These are phyloP conservation scores for Alternaria gansuensis DNA, from an alignment of 2,329 filamentous ascomycete species.

Conservation along the genomic window DNA sequence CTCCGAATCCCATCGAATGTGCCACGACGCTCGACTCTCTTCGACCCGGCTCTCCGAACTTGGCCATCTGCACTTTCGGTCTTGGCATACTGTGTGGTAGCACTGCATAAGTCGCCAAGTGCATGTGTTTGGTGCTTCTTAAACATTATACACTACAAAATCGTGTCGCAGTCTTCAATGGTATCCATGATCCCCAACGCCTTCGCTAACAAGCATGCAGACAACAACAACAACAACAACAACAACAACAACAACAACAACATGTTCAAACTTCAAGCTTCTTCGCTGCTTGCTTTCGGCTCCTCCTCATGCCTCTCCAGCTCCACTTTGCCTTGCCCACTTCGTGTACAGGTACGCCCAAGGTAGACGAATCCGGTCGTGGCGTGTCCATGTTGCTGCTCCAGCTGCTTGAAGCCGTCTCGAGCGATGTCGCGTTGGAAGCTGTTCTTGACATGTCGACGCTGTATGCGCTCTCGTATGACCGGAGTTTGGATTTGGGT, in stretches of 20 bases:
- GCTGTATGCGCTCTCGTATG: constrained; percentile 35
- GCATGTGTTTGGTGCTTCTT: background rate
- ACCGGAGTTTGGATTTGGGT: constrained; percentile 29
- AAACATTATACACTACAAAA: constrained; percentile 19
- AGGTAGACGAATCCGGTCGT: constrained; percentile 47
- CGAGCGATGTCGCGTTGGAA: constrained; percentile 35
- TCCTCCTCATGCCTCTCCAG: constrained; percentile 36
- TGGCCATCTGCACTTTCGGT: constrained; percentile 6
- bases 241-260: background rate
- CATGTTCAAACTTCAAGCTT: constrained; percentile 10
- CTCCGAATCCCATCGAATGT: background rate
- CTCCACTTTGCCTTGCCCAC: constrained; percentile 31
- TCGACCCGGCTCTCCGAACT: constrained; percentile 21
- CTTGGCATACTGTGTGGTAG: background rate
- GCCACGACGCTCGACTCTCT: background rate
- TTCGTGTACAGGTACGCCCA: constrained; percentile 31
- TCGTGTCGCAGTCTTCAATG: constrained; percentile 10
- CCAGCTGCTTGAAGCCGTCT: constrained; percentile 24
- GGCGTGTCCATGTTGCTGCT: constrained; percentile 33
- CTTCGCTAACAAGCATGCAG: constrained; percentile 30
- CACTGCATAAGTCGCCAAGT: background rate
- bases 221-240: constrained; percentile 2
- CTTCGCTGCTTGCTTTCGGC: constrained; percentile 20
- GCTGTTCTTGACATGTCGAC: constrained; percentile 38
- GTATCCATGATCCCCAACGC: constrained; percentile 22